phyloP scores from a whole-genome alignment of 495 filamentous ascomycete species.

The Aspergillus nidulans region DNA sequence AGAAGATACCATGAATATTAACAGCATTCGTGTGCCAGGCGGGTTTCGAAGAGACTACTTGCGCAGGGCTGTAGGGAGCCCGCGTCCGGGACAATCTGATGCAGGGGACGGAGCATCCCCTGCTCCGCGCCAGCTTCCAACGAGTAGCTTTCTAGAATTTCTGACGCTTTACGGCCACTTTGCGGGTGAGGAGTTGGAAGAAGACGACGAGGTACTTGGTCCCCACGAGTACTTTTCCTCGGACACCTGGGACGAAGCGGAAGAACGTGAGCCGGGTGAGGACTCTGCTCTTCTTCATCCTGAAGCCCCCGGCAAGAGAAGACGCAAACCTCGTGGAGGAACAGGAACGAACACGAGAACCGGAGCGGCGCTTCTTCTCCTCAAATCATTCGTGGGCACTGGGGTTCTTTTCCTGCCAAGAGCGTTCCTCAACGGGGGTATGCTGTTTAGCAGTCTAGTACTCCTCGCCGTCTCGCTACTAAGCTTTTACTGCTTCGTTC shows the following conservation, averaged over 20 bases:
- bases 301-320: slow-evolving; percentile 55
- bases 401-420: slow-evolving; percentile 94
- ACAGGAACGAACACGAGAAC: slow-evolving; percentile 68
- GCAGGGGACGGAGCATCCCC: slow-evolving; percentile 22
- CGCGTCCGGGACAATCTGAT: slow-evolving; percentile 41
- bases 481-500: slow-evolving; percentile 94
- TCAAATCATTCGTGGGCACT: slow-evolving; percentile 97
- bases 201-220: slow-evolving; percentile 82
- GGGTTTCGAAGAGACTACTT: slow-evolving; percentile 90
- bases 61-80: slow-evolving; percentile 56
- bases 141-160: slow-evolving; percentile 92
- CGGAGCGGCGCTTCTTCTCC: slow-evolving; percentile 72
- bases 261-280: slow-evolving; percentile 71
- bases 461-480: slow-evolving; percentile 76
- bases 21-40: slow-evolving; percentile 83
- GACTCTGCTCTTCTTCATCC: slow-evolving; percentile 75
- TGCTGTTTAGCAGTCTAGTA: slow-evolving; percentile 92
- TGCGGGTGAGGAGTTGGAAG: slow-evolving; percentile 90
- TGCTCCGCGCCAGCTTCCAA: slow-evolving; percentile 63
- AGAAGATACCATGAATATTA: slow-evolving; percentile 73
- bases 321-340: slow-evolving; percentile 63
- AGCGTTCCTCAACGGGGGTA: slow-evolving; percentile 91
- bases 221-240: slow-evolving; percentile 83
- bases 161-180: slow-evolving; percentile 94
- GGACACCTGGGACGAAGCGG: slow-evolving; percentile 58